Evolutionary conservation across 371 early-diverging fungal genomes (phyloP).

Genomic region (Mucor lusitanicus): DNA sequence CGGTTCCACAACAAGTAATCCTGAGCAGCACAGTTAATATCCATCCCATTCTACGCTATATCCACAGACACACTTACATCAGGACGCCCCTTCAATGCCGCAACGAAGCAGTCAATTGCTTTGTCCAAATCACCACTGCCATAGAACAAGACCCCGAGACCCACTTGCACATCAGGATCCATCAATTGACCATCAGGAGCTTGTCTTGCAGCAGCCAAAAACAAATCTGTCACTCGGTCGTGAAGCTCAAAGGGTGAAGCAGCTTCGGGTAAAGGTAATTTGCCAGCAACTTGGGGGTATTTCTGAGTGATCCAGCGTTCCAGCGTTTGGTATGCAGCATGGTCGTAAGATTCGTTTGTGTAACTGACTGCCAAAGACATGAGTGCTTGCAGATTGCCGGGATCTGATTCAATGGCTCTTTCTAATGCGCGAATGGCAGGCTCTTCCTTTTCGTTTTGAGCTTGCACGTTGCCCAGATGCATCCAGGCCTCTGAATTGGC

Average conservation of each 20-base stretch:
- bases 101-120: constrained; percentile 96
- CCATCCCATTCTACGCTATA: not conserved
- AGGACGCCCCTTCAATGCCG: constrained; percentile 90
- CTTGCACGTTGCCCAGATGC: constrained; percentile 78
- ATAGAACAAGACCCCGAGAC: constrained; percentile 94
- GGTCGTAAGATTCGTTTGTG: constrained; percentile 84
- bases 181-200: constrained; percentile 69
- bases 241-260: constrained; percentile 61
- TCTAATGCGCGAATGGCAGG: constrained; percentile 83
- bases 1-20: constrained; percentile 97
- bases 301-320: constrained; percentile 52
- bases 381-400: constrained; percentile 64
- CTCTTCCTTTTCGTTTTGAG: constrained; percentile 87
- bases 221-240: constrained; percentile 73
- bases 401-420: constrained; percentile 65
- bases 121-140: constrained; percentile 88
- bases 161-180: constrained; percentile 94
- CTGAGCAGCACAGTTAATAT: constrained; percentile 25
- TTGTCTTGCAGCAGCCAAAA: constrained; percentile 77
- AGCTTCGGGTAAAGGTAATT: constrained; percentile 25
- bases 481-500: constrained; percentile 76
- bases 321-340: constrained; percentile 54
- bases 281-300: constrained; percentile 37
- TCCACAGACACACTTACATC: constrained; percentile 56
- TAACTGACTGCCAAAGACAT: constrained; percentile 93